phyloP scores from a whole-genome alignment of 164 flowering plant genomes.

The Pachysandra terminalis region DNA sequence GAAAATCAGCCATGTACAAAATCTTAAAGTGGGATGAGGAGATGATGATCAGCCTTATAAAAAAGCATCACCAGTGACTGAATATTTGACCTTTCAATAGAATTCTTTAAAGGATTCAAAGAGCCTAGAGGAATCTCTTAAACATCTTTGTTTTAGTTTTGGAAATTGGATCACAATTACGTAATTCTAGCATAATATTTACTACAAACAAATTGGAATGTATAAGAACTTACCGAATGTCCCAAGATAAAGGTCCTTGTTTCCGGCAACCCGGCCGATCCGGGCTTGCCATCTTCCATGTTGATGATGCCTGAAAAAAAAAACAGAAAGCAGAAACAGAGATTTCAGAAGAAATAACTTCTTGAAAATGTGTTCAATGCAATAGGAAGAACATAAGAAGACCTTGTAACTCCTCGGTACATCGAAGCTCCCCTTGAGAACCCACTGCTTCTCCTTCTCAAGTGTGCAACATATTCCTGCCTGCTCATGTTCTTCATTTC shows the following conservation, averaged over 20 bases:
- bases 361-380: not conserved
- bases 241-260: slow-evolving; percentile 91
- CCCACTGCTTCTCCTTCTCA: slow-evolving; percentile 89
- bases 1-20: slow-evolving; percentile 16
- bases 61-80: slow-evolving; percentile 23
- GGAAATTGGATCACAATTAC: not conserved
- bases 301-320: slow-evolving; percentile 80
- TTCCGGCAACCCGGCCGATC: slow-evolving; percentile 89
- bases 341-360: not conserved
- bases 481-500: slow-evolving; percentile 88
- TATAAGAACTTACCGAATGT: slow-evolving; percentile 59
- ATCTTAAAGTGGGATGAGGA: not conserved
- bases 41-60: slow-evolving; percentile 21
- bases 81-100: slow-evolving; percentile 12
- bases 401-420: slow-evolving; percentile 88
- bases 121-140: not conserved
- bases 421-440: slow-evolving; percentile 89
- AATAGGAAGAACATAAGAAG: not conserved
- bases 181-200: not conserved
- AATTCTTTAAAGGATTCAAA: slow-evolving; percentile 1
- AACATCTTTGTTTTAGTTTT: not conserved
- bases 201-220: not conserved
- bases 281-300: slow-evolving; percentile 97
- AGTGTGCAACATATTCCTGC: slow-evolving; percentile 89
- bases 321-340: slow-evolving; percentile 3